Conservation (phyloP, 768 basidiomycete genomes). For the Exsudoporus frostii region DNA sequence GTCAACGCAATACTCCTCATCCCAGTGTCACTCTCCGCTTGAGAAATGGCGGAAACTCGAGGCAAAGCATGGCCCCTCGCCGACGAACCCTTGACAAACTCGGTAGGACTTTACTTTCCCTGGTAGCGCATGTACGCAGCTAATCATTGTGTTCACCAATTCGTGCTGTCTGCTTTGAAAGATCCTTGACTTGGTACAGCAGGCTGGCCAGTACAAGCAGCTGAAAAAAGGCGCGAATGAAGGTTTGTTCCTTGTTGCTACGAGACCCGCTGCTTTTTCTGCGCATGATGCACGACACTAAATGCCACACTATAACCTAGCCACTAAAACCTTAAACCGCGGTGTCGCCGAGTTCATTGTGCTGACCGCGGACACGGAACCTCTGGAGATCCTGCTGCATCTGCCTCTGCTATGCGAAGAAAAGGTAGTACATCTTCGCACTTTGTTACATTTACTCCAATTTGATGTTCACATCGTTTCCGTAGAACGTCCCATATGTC, state of each 20-base stretch:
- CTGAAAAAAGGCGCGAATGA: conserved; percentile 99
- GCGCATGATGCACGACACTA: neutral
- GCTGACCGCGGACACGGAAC: conserved; percentile 94
- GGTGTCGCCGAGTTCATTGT: conserved; percentile 98
- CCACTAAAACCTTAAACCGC: conserved; percentile 97
- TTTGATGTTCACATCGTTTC: neutral
- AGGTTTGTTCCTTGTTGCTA: conserved; percentile 47
- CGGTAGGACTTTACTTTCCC: conserved; percentile 46
- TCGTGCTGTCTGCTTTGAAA: conserved; percentile 28
- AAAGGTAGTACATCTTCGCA: conserved; percentile 55
- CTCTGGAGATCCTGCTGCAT: conserved; percentile 95
- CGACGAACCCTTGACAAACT: conserved; percentile 83
- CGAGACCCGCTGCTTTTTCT: neutral
- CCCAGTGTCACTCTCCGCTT: neutral
- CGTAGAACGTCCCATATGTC: conserved; percentile 91
- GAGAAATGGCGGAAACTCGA: conserved; percentile 59
- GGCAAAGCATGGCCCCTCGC: conserved; percentile 90
- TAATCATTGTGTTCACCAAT: neutral
- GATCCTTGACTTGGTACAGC: conserved; percentile 95
- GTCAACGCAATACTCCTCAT: conserved; percentile 41
- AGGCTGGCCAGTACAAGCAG: conserved; percentile 96
- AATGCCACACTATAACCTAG: conserved; percentile 38
- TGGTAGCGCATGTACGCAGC: neutral
- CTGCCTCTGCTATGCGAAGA: conserved; percentile 97
- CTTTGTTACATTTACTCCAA: neutral